phyloP scores from a whole-genome alignment of 1,139 yeast genomes.

The Tardiomyces digboiensis region DNA sequence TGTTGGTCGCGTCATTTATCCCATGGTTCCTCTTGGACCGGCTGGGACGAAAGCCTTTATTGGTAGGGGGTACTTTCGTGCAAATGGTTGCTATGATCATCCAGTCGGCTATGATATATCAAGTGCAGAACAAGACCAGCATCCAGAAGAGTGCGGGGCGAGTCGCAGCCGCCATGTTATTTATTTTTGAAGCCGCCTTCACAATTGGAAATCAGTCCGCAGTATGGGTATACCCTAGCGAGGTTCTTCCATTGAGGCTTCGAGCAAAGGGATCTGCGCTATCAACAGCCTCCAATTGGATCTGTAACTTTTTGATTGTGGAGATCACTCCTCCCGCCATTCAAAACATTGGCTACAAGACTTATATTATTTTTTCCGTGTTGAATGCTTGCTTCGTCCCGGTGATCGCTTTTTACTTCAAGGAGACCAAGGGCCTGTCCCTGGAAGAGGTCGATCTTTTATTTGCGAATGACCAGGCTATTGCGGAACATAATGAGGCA shows the following conservation, averaged over 20 bases:
- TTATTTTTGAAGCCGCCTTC: conserved; percentile 12
- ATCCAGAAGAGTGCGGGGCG: too few relatives aligned
- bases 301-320: conserved; percentile 30
- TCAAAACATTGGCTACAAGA: conserved; percentile 48
- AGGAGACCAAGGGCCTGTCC: conserved; percentile 38
- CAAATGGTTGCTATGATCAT: background rate
- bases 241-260: conserved; percentile 29
- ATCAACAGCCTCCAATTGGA: conserved; percentile 14
- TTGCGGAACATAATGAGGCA: too few relatives aligned
- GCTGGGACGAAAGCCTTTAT: conserved; percentile 9
- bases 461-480: conserved; percentile 22
- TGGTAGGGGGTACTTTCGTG: background rate
- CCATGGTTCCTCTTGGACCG: conserved; percentile 6
- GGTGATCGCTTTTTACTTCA: conserved; percentile 32
- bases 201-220: conserved; percentile 13
- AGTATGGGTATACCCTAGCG: conserved; percentile 27
- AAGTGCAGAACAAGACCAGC: too few relatives aligned
- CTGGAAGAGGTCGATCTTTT: conserved; percentile 40
- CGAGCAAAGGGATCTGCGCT: conserved; percentile 27
- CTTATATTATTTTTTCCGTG: conserved; percentile 40
- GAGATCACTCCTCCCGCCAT: conserved; percentile 51
- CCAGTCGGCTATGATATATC: background rate
- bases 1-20: conserved; percentile 4
- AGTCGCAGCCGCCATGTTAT: background rate
- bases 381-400: conserved; percentile 13